Percentiles rank a stretch among this genome's conserved stretches.
Evolutionary conservation across 208 protist species (phyloP).

Genomic region (Wallacemonas collosoma): DNA sequence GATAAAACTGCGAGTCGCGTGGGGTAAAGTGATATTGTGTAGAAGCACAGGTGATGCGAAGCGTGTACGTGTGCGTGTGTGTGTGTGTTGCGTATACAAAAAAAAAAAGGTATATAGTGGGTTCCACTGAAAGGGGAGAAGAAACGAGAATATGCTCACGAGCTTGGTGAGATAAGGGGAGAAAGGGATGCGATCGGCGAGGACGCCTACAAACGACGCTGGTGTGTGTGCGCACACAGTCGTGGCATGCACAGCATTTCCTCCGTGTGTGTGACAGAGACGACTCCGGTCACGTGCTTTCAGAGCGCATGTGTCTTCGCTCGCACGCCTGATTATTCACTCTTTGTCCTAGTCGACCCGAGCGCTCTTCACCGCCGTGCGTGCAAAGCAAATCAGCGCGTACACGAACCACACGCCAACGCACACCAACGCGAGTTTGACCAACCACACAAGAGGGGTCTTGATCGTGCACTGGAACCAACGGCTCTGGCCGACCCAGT

Average conservation of each 20-base stretch:
- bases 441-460: background rate
- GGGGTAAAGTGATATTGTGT: too few relatives aligned
- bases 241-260: too few relatives aligned
- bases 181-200: too few relatives aligned
- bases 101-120: background rate
- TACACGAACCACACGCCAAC: background rate
- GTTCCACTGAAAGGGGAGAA: background rate
- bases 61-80: background rate
- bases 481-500: background rate
- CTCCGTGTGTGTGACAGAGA: too few relatives aligned
- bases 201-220: too few relatives aligned
- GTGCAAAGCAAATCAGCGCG: background rate
- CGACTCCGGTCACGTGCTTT: too few relatives aligned
- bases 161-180: too few relatives aligned
- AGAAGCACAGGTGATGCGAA: too few relatives aligned
- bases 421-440: background rate
- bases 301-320: background rate
- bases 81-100: background rate
- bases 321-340: background rate
- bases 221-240: too few relatives aligned
- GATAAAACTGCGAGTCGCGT: too few relatives aligned
- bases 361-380: background rate
- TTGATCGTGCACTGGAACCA: background rate
- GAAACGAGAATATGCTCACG: background rate
- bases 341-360: background rate